A percentile compares a stretch with the other conserved stretches of the same genome.
Conservation (phyloP, 805 yeast genomes). For the Zygosaccharomyces pseudorouxii region DNA sequence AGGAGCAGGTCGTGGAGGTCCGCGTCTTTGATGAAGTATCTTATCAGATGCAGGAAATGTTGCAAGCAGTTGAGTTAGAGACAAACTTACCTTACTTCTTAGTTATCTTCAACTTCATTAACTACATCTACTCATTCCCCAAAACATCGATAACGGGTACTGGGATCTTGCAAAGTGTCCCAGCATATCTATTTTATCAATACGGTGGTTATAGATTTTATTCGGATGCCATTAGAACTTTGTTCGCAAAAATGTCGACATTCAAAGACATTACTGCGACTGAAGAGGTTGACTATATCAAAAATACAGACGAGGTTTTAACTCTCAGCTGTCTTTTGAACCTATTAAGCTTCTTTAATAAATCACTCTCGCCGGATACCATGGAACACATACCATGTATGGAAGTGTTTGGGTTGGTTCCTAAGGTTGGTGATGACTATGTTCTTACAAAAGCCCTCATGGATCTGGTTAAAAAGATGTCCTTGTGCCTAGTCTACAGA, state of each 20-base stretch:
- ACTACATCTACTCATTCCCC: conserved; percentile 35
- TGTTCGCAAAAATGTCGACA: conserved; percentile 25
- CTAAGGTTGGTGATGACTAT: conserved; percentile 21
- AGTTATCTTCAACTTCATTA: conserved; percentile 37
- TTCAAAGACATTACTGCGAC: conserved; percentile 29
- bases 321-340: conserved; percentile 40
- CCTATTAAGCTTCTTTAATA: conserved; percentile 43
- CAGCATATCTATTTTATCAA: conserved; percentile 48
- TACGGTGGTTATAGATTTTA: conserved; percentile 42
- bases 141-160: conserved; percentile 26
- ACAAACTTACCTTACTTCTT: conserved; percentile 33
- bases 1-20: conserved; percentile 41
- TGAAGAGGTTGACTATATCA: conserved; percentile 37
- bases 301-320: conserved; percentile 37
- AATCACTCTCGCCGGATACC: conserved; percentile 38
- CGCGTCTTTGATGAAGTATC: conserved; percentile 37
- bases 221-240: conserved; percentile 16
- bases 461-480: conserved; percentile 22
- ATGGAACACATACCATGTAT: conserved; percentile 29
- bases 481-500: conserved; percentile 23
- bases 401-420: conserved; percentile 19
- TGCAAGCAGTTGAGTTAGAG: conserved; percentile 24
- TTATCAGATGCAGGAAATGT: conserved; percentile 26
- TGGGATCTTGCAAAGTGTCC: conserved; percentile 36
- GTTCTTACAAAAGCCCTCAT: conserved; percentile 24